Evolutionary conservation across 306 rosid species (phyloP), one percentile per base, ranked within the genome.

Genomic region (Sicyos edulis): DNA sequence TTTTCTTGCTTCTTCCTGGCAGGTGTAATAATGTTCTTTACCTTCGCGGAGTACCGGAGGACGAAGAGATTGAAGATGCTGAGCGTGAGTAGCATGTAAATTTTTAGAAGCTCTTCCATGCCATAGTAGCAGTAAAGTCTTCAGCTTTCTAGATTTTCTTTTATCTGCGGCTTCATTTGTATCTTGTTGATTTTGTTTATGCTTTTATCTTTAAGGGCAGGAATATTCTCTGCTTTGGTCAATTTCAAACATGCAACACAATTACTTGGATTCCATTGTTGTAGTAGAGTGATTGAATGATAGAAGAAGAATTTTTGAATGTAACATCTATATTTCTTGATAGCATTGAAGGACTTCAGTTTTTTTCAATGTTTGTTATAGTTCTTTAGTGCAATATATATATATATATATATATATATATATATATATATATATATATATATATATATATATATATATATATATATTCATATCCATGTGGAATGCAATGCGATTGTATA

Each of bases 1-100:
- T 79, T 37, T 42, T 75, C 49, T n/a, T 69, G 54, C 70, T 71
- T 67, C 76, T 76, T 24, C 15, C 65, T 60, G 68, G 55, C 86
- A 92, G 98, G 79, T 92, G 98, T 74, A 92, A 92, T 88, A 92
- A 92, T 72, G 98, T 92, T 78, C 92, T 92, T 42, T 92, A 92
- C 75, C 96, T 92, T 76, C 98, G 96, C 1, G 98, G 98, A 53
- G 96, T 88, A 15, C 96, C 96, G 6, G 98, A 90, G 83, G 98
- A 90, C 75, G 96, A 92, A 80, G 98, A 92, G 79, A 88, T 92
- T 19, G 96, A 92, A 80, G 98, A 92, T 47, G 96, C 96, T 3
- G 91, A 87, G 5, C 86, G 78, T 50, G 98, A 92, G 24, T 89
- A 83, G 72, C 73, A 78, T 67, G 71, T 51, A 55, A n/a, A n/a